Percentiles rank a stretch among this genome's conserved stretches.
Conservation (phyloP, 2,329 filamentous ascomycete species). For the Leptographium flavum region DNA sequence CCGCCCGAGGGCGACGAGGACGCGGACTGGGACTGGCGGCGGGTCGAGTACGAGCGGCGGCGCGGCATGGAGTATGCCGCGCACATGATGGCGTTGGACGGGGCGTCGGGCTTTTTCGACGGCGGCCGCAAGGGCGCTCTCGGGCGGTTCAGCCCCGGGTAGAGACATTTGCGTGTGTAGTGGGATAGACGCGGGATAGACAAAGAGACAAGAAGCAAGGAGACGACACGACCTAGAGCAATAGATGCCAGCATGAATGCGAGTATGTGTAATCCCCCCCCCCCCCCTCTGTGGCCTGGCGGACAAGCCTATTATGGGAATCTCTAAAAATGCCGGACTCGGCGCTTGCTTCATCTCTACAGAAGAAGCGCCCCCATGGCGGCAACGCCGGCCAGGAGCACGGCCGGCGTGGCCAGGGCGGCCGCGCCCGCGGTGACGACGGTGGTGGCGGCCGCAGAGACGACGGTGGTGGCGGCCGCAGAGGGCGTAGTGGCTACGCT, state of each 20-base stretch:
- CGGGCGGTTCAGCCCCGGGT: conserved; percentile 24
- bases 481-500: not conserved
- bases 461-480: not conserved
- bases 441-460: conserved; percentile 2
- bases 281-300: too few species aligned
- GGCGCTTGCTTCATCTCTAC: too few species aligned
- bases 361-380: conserved; percentile 2
- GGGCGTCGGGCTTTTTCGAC: conserved; percentile 35
- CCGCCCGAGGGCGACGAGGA: conserved; percentile 20
- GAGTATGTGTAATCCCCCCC: too few species aligned
- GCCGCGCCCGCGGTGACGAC: conserved; percentile 6
- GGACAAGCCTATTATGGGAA: too few species aligned
- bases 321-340: too few species aligned
- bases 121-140: conserved; percentile 37
- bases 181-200: not conserved
- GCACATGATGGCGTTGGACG: conserved; percentile 44
- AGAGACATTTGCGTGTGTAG: too few species aligned
- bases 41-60: conserved; percentile 38
- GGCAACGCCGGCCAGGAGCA: conserved; percentile 2
- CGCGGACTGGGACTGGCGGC: conserved; percentile 42
- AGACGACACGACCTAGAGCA: too few species aligned
- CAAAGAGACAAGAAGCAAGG: not conserved
- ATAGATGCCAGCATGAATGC: too few species aligned
- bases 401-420: not conserved
- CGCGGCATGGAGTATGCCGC: conserved; percentile 39